These are phyloP conservation scores for Phoma sp. DNA, from an alignment of 2,329 filamentous ascomycete species.

Conservation along the genomic window DNA sequence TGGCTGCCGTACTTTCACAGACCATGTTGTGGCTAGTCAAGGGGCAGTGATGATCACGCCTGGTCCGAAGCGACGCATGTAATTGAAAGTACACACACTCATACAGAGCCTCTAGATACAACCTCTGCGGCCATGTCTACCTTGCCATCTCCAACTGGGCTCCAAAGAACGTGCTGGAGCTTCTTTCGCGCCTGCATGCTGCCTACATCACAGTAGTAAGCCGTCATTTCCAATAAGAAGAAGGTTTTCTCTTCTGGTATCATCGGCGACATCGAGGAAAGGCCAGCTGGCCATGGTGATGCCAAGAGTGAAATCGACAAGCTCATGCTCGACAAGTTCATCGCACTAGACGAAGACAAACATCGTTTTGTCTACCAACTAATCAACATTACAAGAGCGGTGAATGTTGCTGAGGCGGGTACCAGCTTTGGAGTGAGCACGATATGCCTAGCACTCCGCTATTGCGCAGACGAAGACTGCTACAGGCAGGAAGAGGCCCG, in stretches of 20 bases:
- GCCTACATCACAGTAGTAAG: conserved; percentile 11
- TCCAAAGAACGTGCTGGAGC: conserved; percentile 3
- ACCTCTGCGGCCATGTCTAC: neutral
- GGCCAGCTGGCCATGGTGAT: neutral
- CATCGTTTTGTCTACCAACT: conserved; percentile 61
- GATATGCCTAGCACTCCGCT: conserved; percentile 60
- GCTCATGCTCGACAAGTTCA: conserved; percentile 56
- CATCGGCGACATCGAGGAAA: conserved; percentile 2
- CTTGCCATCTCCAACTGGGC: neutral
- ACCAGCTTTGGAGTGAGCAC: conserved; percentile 68
- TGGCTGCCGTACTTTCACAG: too few species aligned
- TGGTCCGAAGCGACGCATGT: neutral
- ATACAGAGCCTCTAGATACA: too few species aligned
- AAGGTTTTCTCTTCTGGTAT: conserved; percentile 4
- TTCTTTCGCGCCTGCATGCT: conserved; percentile 10
- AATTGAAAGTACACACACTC: neutral
- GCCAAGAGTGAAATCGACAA: conserved; percentile 14
- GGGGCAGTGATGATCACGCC: neutral
- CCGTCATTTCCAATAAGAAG: conserved; percentile 4
- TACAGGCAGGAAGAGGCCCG: conserved; percentile 2
- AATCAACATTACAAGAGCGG: conserved; percentile 55
- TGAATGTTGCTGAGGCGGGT: conserved; percentile 63
- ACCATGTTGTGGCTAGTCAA: too few species aligned
- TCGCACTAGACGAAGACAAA: conserved; percentile 66
- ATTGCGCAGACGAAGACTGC: neutral